A percentile compares a stretch with the other conserved stretches of the same genome.
Conservation (phyloP, 331 rosid genomes). For the Malus hybrid region DNA sequence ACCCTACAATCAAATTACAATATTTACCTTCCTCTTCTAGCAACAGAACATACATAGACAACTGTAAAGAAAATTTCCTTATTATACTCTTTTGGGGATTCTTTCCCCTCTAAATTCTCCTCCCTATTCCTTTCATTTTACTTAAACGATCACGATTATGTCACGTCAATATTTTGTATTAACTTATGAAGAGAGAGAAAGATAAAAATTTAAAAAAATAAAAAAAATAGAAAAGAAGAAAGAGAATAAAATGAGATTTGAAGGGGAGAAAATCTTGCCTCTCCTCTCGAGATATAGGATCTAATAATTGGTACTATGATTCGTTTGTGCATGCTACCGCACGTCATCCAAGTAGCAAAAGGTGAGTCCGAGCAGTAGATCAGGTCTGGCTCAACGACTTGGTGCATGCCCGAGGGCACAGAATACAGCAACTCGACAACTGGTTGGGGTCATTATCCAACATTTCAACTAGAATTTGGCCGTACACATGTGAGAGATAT, state of each 20-base stretch:
- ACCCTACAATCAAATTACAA: too few relatives aligned
- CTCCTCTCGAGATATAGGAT: neutral
- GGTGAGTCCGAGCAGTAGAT: neutral
- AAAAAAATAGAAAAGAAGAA: too few relatives aligned
- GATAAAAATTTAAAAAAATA: too few relatives aligned
- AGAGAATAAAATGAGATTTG: too few relatives aligned
- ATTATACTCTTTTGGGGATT: too few relatives aligned
- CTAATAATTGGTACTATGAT: neutral
- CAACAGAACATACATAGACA: neutral
- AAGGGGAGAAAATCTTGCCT: too few relatives aligned
- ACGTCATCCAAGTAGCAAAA: neutral
- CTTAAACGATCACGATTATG: too few relatives aligned
- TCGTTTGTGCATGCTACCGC: neutral
- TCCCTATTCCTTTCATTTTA: accelerated
- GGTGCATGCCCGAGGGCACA: neutral
- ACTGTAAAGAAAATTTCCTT: neutral
- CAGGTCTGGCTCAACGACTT: neutral
- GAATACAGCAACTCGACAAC: neutral
- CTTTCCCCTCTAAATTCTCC: too few relatives aligned
- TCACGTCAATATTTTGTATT: too few relatives aligned
- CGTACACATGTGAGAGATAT: neutral
- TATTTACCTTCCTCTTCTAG: too few relatives aligned
- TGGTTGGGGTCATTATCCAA: neutral
- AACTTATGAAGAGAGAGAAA: too few relatives aligned
- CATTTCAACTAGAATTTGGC: neutral